Evolutionary conservation across 2,329 filamentous ascomycete species (phyloP), one percentile per base, ranked within the genome.

Genomic region (Alternaria postmessia): DNA sequence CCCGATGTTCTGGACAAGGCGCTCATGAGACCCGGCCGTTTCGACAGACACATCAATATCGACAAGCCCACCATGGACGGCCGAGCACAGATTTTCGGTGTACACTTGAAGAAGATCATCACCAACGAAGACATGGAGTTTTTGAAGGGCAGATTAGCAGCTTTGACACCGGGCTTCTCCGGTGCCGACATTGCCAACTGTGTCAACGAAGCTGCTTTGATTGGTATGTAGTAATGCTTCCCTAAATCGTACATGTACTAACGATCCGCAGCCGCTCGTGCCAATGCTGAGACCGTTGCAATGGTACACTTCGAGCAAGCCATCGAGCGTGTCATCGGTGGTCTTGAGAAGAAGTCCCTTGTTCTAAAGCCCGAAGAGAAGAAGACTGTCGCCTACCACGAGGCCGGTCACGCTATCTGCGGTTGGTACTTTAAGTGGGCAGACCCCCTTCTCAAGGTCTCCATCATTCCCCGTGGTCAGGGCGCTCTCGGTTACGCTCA

Each of bases 131-230:
- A 99, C 75, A 83, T 94, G 64, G 93, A 97, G 41, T 90, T 93
- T 75, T 84, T 99, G 46, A 90, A 92, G 68, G 95, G 95, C 62
- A 90, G 95, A 71, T 87, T 99, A 48, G 89, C 95, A 55, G 94
- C 95, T 44, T 84, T 99, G 68, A 99, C 95, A 4, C 95, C 95
- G 55, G 95, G 95, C 32, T 99, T 99, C 80, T 94, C 94, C 57
- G 95, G 95, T 81, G 95, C 95, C 48, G 95, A 99, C 78, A 99
- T 99, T 80, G 93, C 95, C 76, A 99, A 99, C 80, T 96, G 94
- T 76, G 93, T 97, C 71, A 99, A 99, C 76, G 95, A 99, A 83
- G 95, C 95, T 67, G 95, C 95, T 57, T 84, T 99, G 47, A 94
- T 98, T 76, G 95, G 93, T 96, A 86, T 78, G 90, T 32, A n/a